These are phyloP conservation scores for Macrophomina pseudophaseolina DNA, from an alignment of 2,329 filamentous ascomycete species.

Conservation along the genomic window DNA sequence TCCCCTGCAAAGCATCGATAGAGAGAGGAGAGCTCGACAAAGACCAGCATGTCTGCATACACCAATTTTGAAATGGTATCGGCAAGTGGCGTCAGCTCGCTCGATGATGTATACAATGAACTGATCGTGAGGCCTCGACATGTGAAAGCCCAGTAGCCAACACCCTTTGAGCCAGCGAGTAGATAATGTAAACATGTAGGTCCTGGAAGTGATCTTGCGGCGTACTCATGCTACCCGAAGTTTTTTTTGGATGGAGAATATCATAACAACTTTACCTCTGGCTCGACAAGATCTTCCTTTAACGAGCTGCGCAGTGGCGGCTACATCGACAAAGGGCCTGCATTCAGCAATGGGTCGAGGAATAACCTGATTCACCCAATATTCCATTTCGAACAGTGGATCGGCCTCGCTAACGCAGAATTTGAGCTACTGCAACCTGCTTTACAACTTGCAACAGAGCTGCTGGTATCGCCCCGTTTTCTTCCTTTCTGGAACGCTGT, in stretches of 20 bases:
- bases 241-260: neutral
- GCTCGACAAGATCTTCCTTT: constrained; percentile 17
- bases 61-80: neutral
- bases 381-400: neutral
- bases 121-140: neutral
- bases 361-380: neutral
- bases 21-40: neutral
- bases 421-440: neutral
- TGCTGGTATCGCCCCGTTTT: neutral
- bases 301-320: constrained; percentile 18
- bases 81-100: neutral
- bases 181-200: neutral
- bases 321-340: constrained; percentile 3
- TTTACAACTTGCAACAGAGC: constrained; percentile 15
- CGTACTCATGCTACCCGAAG: neutral
- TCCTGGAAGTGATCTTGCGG: too few relatives aligned
- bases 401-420: neutral
- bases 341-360: neutral
- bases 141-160: neutral
- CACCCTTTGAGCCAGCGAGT: neutral
- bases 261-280: neutral
- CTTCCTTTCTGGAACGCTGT: constrained; percentile 18
- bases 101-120: neutral
- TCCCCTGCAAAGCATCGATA: neutral
- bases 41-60: neutral